phyloP scores from a whole-genome alignment of 768 basidiomycete species.

The Boletus patriciae region DNA sequence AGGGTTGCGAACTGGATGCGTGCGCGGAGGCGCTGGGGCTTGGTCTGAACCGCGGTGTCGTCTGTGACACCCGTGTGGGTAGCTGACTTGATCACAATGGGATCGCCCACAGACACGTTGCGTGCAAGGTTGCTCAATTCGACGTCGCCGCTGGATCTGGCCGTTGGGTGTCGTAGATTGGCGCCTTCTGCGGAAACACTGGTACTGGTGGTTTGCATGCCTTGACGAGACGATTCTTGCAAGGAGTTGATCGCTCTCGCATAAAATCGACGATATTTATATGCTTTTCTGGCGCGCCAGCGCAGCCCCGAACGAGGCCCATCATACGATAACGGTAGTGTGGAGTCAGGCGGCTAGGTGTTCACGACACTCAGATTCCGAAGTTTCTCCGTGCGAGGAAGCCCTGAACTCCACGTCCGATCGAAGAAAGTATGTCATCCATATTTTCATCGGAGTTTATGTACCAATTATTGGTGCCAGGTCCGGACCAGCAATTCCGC shows the following conservation, averaged over 20 bases:
- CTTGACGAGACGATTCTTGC: neutral
- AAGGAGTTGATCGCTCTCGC: neutral
- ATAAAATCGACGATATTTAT: neutral
- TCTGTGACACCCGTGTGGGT: neutral
- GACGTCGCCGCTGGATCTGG: neutral
- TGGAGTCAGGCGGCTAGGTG: too few relatives aligned
- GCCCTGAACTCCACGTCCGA: too few relatives aligned
- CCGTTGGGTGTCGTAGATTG: slow-evolving; percentile 8
- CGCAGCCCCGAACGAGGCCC: too few relatives aligned
- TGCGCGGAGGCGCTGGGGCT: slow-evolving; percentile 21
- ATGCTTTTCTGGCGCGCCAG: neutral
- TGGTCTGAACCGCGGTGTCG: slow-evolving; percentile 10
- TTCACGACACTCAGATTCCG: too few relatives aligned
- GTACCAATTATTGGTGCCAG: too few relatives aligned
- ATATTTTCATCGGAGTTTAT: too few relatives aligned
- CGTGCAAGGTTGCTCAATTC: slow-evolving; percentile 9
- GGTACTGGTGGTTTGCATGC: slow-evolving; percentile 14
- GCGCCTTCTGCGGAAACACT: slow-evolving; percentile 1
- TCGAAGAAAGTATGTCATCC: too few relatives aligned
- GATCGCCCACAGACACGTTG: neutral
- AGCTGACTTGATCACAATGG: neutral
- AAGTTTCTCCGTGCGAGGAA: too few relatives aligned
- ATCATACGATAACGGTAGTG: too few relatives aligned
- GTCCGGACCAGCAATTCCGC: too few relatives aligned
- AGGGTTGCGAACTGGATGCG: slow-evolving; percentile 36